Conservation (phyloP, 176 grass and related monocot genomes). For the Oryza meyeriana region DNA sequence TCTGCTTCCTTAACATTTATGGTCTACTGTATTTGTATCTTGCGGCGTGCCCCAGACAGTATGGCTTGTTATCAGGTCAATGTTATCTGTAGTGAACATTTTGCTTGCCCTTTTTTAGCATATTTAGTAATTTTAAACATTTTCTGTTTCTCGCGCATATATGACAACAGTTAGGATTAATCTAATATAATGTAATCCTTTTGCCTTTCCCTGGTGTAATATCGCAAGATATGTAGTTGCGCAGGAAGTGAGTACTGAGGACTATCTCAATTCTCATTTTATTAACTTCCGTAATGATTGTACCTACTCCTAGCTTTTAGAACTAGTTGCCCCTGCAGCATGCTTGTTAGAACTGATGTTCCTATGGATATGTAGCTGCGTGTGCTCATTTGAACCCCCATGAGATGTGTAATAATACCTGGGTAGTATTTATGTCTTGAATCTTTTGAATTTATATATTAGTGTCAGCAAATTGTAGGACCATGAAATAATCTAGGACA, state of each 20-base stretch:
- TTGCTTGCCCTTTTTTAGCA: background rate
- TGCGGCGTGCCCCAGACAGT: background rate
- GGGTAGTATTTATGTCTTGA: background rate
- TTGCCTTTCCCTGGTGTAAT: background rate
- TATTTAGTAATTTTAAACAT: constrained; percentile 10
- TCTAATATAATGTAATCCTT: background rate
- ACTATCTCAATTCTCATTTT: background rate
- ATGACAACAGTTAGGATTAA: background rate
- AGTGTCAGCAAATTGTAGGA: background rate
- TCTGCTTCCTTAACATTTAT: constrained; percentile 35
- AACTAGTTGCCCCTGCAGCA: background rate
- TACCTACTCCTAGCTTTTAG: background rate
- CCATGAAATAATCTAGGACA: background rate
- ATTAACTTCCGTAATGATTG: background rate
- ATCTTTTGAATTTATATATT: background rate
- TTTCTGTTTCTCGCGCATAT: background rate
- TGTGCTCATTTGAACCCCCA: background rate
- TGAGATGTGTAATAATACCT: background rate
- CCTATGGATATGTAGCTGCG: background rate
- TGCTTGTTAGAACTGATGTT: background rate
- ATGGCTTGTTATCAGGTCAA: constrained; percentile 15
- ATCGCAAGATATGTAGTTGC: background rate
- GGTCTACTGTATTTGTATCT: constrained; percentile 41
- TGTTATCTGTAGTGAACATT: constrained; percentile 1
- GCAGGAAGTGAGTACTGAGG: background rate